Percentiles rank a stretch among this genome's conserved stretches.
Evolutionary conservation across 495 filamentous ascomycete genomes (phyloP).

Genomic region (Filosporella fistucella): DNA sequence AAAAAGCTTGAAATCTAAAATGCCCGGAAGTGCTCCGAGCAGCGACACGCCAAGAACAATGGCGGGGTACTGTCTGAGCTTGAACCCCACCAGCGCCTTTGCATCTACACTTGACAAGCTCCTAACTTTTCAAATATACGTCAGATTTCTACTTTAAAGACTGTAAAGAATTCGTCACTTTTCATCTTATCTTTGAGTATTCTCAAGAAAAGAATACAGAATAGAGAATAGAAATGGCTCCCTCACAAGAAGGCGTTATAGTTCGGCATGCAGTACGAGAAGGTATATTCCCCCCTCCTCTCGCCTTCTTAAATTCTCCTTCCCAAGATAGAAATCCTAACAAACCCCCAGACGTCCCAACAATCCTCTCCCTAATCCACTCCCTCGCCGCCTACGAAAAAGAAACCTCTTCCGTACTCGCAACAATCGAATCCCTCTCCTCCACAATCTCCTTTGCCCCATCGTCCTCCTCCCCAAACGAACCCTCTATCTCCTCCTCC

Average conservation of each 20-base stretch:
- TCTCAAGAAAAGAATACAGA: too few species aligned
- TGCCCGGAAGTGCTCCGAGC: too few species aligned
- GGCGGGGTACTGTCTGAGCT: too few species aligned
- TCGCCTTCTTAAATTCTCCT: background rate
- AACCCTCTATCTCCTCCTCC: slow-evolving; percentile 15
- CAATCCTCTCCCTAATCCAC: slow-evolving; percentile 77
- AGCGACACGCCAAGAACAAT: too few species aligned
- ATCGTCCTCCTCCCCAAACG: slow-evolving; percentile 44
- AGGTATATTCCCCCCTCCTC: slow-evolving; percentile 10
- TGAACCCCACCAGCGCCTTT: too few species aligned
- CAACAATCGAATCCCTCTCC: slow-evolving; percentile 68
- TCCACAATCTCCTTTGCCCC: slow-evolving; percentile 60
- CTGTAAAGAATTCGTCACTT: too few species aligned
- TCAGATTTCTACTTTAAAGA: too few species aligned
- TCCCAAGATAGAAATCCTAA: slow-evolving; percentile 5
- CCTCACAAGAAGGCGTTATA: slow-evolving; percentile 9
- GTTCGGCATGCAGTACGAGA: slow-evolving; percentile 20
- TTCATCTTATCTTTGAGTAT: too few species aligned
- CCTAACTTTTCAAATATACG: too few species aligned
- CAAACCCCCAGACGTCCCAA: slow-evolving; percentile 64
- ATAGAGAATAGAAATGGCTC: too few species aligned
- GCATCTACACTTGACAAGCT: too few species aligned
- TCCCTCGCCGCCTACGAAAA: slow-evolving; percentile 88
- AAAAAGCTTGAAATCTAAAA: too few species aligned
- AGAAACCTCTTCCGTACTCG: slow-evolving; percentile 63